A percentile compares a stretch with the other conserved stretches of the same genome.
phyloP scores from a whole-genome alignment of 208 protist species.

The Leptomonas pyrrhocoris region DNA sequence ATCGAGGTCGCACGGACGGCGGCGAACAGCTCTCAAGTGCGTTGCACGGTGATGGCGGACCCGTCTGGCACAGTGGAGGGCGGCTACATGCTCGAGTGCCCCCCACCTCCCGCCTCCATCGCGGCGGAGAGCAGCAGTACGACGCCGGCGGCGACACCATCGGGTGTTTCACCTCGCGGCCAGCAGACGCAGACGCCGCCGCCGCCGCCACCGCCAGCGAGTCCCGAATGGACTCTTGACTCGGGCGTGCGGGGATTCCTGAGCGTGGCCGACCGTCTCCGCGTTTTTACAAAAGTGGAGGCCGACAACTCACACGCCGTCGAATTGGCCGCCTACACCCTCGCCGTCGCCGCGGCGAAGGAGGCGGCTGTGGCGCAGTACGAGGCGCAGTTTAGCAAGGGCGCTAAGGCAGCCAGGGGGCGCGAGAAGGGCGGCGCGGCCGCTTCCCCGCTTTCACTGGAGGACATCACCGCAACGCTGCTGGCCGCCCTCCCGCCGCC shows the following conservation, averaged over 20 bases:
- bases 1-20: slow-evolving; percentile 64
- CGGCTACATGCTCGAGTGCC: slow-evolving; percentile 52
- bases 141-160: not conserved
- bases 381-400: slow-evolving; percentile 44
- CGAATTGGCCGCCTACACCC: slow-evolving; percentile 39
- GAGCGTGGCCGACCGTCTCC: slow-evolving; percentile 30
- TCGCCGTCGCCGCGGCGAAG: slow-evolving; percentile 53
- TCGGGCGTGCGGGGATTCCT: slow-evolving; percentile 54
- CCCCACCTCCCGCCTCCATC: not conserved
- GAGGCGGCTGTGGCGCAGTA: slow-evolving; percentile 58
- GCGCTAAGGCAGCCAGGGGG: slow-evolving; percentile 20
- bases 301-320: slow-evolving; percentile 69
- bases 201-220: not conserved
- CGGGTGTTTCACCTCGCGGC: not conserved
- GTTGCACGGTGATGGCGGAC: slow-evolving; percentile 39
- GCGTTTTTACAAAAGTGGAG: slow-evolving; percentile 60
- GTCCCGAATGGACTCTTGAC: slow-evolving; percentile 32
- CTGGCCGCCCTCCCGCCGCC: slow-evolving; percentile 55
- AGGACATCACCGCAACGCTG: slow-evolving; percentile 51
- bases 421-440: slow-evolving; percentile 36
- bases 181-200: not conserved
- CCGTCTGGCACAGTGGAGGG: slow-evolving; percentile 27
- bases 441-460: slow-evolving; percentile 47
- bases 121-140: too few species aligned
- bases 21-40: slow-evolving; percentile 65